Evolutionary conservation across 2,329 filamentous ascomycete genomes (phyloP).

Genomic region (Graphilbum ipis-grandicollis): DNA sequence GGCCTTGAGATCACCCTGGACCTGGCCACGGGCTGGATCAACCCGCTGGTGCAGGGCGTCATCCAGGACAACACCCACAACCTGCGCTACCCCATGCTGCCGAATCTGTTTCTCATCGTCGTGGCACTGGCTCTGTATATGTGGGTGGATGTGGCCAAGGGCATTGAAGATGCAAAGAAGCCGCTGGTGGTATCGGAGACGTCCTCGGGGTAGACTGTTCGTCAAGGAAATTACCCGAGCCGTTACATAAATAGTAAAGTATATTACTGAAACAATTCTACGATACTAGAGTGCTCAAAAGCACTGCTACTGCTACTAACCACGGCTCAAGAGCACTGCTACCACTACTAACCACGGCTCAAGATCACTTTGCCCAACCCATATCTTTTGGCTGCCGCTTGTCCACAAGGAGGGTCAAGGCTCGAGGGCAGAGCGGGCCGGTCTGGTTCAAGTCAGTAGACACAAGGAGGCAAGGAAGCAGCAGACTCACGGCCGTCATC

Average conservation of each 20-base stretch:
- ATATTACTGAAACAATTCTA: no score
- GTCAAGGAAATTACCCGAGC: no score
- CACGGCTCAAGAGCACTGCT: no score
- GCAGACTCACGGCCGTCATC: background rate
- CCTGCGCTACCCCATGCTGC: conserved; percentile 4
- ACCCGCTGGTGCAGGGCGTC: conserved; percentile 2
- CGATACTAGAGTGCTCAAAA: no score
- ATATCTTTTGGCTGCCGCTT: background rate
- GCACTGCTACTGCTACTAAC: no score
- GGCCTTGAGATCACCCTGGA: conserved; percentile 4
- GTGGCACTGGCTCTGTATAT: background rate
- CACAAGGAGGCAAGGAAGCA: background rate
- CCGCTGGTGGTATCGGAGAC: background rate
- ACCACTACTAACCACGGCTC: no score
- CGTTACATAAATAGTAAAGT: no score
- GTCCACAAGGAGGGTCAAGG: background rate
- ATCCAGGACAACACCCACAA: conserved; percentile 3
- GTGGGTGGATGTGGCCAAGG: background rate
- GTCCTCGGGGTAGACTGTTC: no score
- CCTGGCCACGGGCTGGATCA: conserved; percentile 2
- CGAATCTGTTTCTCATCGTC: conserved; percentile 2
- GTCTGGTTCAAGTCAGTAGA: background rate
- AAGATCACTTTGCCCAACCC: no score
- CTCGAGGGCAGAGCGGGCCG: background rate
- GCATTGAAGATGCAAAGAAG: background rate